These are phyloP conservation scores for Coelastrella sp. DNA, from an alignment of 139 green algal genomes.

Conservation along the genomic window DNA sequence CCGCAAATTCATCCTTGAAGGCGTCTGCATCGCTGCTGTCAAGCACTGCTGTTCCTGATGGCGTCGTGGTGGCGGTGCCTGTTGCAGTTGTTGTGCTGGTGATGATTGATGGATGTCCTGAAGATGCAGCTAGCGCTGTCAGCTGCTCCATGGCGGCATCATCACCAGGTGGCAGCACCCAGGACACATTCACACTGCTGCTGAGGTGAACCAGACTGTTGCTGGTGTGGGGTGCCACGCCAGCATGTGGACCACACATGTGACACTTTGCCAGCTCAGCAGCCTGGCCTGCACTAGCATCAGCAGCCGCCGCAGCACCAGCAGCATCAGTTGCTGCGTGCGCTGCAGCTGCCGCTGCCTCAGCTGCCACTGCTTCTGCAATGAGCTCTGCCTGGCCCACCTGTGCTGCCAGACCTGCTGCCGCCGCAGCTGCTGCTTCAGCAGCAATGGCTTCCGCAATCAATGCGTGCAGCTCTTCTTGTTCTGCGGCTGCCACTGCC, in stretches of 20 bases:
- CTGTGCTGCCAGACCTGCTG: neutral
- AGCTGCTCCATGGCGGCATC: slow-evolving; percentile 1
- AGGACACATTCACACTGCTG: slow-evolving; percentile 27
- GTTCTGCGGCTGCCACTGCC: neutral
- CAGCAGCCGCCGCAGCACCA: slow-evolving; percentile 12
- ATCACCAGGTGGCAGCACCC: neutral
- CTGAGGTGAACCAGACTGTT: neutral
- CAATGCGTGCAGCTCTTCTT: neutral
- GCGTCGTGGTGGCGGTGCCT: neutral
- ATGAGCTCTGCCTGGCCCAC: neutral
- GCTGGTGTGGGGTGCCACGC: neutral
- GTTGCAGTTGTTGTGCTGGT: neutral
- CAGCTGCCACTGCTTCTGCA: slow-evolving; percentile 12
- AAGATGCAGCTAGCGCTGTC: slow-evolving; percentile 5
- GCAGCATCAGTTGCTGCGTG: slow-evolving; percentile 9
- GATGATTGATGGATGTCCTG: slow-evolving; percentile 18
- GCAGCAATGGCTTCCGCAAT: neutral
- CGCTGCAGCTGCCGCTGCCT: slow-evolving; percentile 9
- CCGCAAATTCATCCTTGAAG: slow-evolving; percentile 40
- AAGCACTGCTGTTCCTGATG: neutral
- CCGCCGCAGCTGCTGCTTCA: slow-evolving; percentile 2
- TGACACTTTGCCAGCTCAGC: slow-evolving; percentile 14
- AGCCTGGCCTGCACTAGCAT: neutral
- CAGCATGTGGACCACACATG: neutral
- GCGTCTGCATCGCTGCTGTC: slow-evolving; percentile 12